phyloP scores from a whole-genome alignment of 805 yeast species.

The Nakazawaea wickerhamii region DNA sequence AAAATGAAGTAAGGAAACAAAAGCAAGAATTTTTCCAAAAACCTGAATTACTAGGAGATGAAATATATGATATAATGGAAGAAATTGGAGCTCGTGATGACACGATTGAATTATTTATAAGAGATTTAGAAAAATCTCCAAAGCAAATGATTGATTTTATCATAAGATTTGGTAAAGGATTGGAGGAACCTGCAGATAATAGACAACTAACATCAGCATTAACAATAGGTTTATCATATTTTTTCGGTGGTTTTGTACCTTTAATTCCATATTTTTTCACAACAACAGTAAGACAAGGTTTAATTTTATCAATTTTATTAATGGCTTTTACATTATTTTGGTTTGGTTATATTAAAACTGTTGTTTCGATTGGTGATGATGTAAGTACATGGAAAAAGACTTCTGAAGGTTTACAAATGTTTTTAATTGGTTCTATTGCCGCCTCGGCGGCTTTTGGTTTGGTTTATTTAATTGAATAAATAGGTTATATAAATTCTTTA shows the following conservation, averaged over 20 bases:
- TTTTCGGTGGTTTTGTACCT: constrained; percentile 90
- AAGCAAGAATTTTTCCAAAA: constrained; percentile 61
- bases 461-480: constrained; percentile 67
- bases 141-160: constrained; percentile 79
- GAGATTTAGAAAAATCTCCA: constrained; percentile 75
- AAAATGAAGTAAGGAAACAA: constrained; percentile 65
- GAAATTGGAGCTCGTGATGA: constrained; percentile 70
- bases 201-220: constrained; percentile 84
- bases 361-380: constrained; percentile 77
- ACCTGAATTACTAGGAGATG: constrained; percentile 63
- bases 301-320: constrained; percentile 65
- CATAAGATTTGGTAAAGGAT: constrained; percentile 83
- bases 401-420: constrained; percentile 86
- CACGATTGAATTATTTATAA: constrained; percentile 67
- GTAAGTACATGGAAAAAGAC: constrained; percentile 56
- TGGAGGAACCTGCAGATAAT: constrained; percentile 92
- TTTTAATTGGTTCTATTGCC: constrained; percentile 92
- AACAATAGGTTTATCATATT: constrained; percentile 85
- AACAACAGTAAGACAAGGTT: constrained; percentile 67
- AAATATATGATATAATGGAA: constrained; percentile 72
- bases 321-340: constrained; percentile 83
- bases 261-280: constrained; percentile 87
- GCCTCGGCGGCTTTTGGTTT: constrained; percentile 96
- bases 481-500: too few relatives aligned
- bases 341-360: constrained; percentile 83